A percentile compares a stretch with the other conserved stretches of the same genome.
phyloP scores from a whole-genome alignment of 2,329 filamentous ascomycete genomes.

The Nemania sp. region DNA sequence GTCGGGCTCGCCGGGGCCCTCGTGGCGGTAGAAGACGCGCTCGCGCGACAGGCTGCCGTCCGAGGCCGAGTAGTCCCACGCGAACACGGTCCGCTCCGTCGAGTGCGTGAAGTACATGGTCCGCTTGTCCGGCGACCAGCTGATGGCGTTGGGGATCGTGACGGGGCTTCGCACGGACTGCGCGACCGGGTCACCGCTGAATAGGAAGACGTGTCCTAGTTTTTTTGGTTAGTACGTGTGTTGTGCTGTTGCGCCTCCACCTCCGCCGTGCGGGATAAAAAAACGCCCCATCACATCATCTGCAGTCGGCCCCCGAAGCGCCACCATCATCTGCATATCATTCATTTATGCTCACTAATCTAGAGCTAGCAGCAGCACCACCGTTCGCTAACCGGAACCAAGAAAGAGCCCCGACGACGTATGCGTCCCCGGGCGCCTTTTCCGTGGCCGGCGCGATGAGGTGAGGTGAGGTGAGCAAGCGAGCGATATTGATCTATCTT shows the following conservation, averaged over 20 bases:
- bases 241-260: neutral
- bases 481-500: too few species aligned
- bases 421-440: too few species aligned
- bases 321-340: too few species aligned
- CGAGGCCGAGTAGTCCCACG: constrained; percentile 70
- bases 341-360: too few species aligned
- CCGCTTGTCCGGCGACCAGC: constrained; percentile 74
- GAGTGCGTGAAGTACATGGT: constrained; percentile 87
- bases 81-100: constrained; percentile 69
- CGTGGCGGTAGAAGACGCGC: constrained; percentile 73
- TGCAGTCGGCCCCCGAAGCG: too few species aligned
- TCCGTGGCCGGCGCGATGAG: too few species aligned
- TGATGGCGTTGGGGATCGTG: constrained; percentile 82
- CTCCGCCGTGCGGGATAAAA: too few species aligned
- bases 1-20: constrained; percentile 71
- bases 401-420: too few species aligned
- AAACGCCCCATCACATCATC: too few species aligned
- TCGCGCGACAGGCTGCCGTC: constrained; percentile 69
- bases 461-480: too few species aligned
- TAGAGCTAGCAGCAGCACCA: too few species aligned
- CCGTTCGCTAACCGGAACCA: too few species aligned
- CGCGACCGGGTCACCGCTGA: constrained; percentile 62
- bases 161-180: constrained; percentile 63
- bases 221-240: constrained; percentile 6
- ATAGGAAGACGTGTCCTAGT: constrained; percentile 72